Evolutionary conservation across 2,329 filamentous ascomycete genomes (phyloP).

Genomic region (Akanthomyces dipterigenus): DNA sequence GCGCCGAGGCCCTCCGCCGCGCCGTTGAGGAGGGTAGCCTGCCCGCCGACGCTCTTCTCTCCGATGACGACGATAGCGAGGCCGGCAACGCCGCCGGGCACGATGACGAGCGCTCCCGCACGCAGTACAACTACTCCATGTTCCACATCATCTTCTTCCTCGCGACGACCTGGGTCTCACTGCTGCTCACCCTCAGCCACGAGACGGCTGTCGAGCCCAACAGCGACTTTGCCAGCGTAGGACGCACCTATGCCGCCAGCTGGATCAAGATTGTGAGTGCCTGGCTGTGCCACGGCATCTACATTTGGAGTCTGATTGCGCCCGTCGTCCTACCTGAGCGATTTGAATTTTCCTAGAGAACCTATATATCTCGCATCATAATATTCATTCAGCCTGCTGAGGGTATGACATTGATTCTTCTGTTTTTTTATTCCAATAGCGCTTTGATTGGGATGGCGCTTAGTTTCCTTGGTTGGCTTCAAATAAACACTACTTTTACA

Average conservation of each 20-base stretch:
- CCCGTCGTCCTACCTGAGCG: constrained; percentile 80
- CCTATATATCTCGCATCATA: background rate
- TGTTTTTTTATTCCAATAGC: background rate
- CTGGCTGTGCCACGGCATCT: constrained; percentile 94
- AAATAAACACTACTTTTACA: background rate
- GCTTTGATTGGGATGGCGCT: background rate
- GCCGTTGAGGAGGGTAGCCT: constrained; percentile 90
- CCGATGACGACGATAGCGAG: constrained; percentile 62
- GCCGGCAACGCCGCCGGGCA: constrained; percentile 56
- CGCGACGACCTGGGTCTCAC: constrained; percentile 92
- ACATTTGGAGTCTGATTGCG: constrained; percentile 86
- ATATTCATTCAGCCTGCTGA: background rate
- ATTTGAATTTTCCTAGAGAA: constrained; percentile 54
- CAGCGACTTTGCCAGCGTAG: constrained; percentile 82
- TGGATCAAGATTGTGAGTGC: constrained; percentile 99
- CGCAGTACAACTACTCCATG: constrained; percentile 92
- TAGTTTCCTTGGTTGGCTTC: background rate
- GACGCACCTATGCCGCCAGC: constrained; percentile 91
- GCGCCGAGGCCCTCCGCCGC: constrained; percentile 79
- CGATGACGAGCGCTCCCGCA: constrained; percentile 82
- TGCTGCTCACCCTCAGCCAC: constrained; percentile 71
- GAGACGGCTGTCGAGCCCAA: constrained; percentile 50
- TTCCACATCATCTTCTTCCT: constrained; percentile 99
- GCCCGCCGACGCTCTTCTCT: constrained; percentile 81
- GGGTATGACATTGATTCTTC: background rate